Evolutionary conservation across 768 basidiomycete genomes (phyloP), one percentile per base, ranked within the genome.

Genomic region (Clavaria fumosa): DNA sequence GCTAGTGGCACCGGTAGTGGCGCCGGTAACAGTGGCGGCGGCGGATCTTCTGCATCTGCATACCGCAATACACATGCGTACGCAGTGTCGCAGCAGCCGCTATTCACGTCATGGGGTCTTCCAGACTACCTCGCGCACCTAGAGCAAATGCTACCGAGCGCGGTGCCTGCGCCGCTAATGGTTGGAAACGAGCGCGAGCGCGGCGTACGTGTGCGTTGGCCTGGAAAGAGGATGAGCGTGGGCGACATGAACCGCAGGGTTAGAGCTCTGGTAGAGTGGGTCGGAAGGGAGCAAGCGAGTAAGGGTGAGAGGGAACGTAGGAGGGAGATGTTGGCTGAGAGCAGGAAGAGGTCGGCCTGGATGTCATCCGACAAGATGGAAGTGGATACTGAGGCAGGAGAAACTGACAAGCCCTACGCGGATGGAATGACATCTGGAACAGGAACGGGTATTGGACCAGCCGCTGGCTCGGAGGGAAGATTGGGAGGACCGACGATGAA

Each of bases 241-340:
- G 81, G 78, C 14, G 93, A 96, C 54, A 93, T 97, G 88, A 84
- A 88, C 56, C 95, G 95, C 60, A 76, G 93, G 18, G 85, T 93
- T 17, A 68, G 85, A 23, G 73, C 79, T 30, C 66, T 97, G 34
- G 74, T 93, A 14, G 91, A 95, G 50, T 96, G 84, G 76, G 86
- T 95, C n/a, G 83, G 80, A 20, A 65, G 86, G 40, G 82, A 88
- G 51, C 83, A 88, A 55, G 82, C 78, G 5, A 72, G 64, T 45
- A 78, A 78, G 7, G 62, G 69, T 24, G 84, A 85, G 51, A 71
- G 84, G 30, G 66, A 65, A 20, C 66, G 81, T 46, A 61, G 83
- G 43, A 66, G 68, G 45, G 75, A 78, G 34, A 76, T 82, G 2
- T 53, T 88, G 43, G 70, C 73, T 40, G 70, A 64, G 32, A 56